phyloP scores from a whole-genome alignment of 345 rosid species.

The Boechera stricta region DNA sequence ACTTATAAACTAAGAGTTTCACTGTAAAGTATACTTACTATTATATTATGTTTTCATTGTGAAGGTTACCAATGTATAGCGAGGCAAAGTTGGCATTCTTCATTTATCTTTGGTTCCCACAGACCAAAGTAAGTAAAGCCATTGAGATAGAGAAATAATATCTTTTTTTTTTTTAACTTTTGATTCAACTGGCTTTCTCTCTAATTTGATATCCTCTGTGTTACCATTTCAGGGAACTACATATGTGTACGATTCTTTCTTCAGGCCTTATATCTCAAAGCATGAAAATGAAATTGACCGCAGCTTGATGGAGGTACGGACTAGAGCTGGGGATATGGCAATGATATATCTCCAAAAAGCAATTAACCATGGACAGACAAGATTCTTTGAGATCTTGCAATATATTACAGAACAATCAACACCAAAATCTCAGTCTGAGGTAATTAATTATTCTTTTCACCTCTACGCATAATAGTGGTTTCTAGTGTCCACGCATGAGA shows the following conservation, averaged over 20 bases:
- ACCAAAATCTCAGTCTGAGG: slow-evolving; percentile 51
- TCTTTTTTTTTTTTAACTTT: neutral
- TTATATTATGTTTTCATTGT: neutral
- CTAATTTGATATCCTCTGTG: neutral
- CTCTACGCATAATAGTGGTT: neutral
- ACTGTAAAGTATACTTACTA: neutral
- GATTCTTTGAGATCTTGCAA: slow-evolving; percentile 56
- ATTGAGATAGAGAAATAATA: neutral
- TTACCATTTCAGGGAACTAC: slow-evolving; percentile 55
- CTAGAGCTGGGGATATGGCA: slow-evolving; percentile 53
- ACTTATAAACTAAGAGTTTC: neutral
- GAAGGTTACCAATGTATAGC: slow-evolving; percentile 77
- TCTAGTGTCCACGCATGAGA: neutral
- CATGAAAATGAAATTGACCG: slow-evolving; percentile 69
- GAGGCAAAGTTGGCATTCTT: slow-evolving; percentile 81
- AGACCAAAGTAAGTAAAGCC: slow-evolving; percentile 61
- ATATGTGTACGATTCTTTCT: slow-evolving; percentile 60
- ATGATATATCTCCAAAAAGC: slow-evolving; percentile 55
- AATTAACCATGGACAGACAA: slow-evolving; percentile 54
- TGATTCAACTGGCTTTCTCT: neutral
- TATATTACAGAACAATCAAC: slow-evolving; percentile 54
- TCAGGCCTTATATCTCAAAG: slow-evolving; percentile 53
- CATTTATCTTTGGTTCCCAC: slow-evolving; percentile 73
- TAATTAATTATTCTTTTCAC: slow-evolving; percentile 27
- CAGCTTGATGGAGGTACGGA: slow-evolving; percentile 56